Percentiles rank a stretch among this genome's conserved stretches.
These are phyloP conservation scores for Coemansia sp. DNA, from an alignment of 192 early-diverging fungal genomes.

Conservation along the genomic window DNA sequence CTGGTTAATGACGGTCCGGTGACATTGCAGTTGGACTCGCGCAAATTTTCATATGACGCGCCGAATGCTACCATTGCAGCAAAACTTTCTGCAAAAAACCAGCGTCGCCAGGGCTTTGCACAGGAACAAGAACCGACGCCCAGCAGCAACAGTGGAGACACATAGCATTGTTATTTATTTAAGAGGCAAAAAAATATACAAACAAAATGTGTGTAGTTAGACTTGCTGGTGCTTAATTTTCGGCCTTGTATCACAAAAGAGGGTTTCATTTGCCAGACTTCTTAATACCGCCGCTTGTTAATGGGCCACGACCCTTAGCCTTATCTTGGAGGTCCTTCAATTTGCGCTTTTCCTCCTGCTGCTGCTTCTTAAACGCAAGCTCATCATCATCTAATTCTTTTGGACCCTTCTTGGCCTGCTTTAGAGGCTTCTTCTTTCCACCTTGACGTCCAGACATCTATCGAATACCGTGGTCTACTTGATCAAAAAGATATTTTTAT, in stretches of 20 bases:
- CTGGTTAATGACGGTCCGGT: constrained; percentile 83
- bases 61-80: neutral
- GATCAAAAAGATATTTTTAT: neutral
- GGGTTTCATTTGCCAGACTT: constrained; percentile 61
- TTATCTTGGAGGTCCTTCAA: constrained; percentile 71
- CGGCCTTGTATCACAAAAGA: neutral
- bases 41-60: constrained; percentile 35
- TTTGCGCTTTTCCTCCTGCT: constrained; percentile 74
- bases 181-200: no score
- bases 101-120: constrained; percentile 26
- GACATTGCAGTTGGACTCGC: constrained; percentile 60
- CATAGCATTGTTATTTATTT: neutral
- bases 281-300: constrained; percentile 71
- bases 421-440: constrained; percentile 88
- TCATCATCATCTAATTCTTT: constrained; percentile 73
- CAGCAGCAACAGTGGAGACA: neutral
- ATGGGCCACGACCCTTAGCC: constrained; percentile 61
- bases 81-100: constrained; percentile 16
- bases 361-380: constrained; percentile 73
- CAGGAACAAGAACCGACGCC: neutral
- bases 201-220: no score
- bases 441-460: constrained; percentile 54
- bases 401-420: constrained; percentile 72
- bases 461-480: neutral
- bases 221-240: no score